Conservation (phyloP, 2,329 filamentous ascomycete species). For the Orbilia brochopaga region DNA sequence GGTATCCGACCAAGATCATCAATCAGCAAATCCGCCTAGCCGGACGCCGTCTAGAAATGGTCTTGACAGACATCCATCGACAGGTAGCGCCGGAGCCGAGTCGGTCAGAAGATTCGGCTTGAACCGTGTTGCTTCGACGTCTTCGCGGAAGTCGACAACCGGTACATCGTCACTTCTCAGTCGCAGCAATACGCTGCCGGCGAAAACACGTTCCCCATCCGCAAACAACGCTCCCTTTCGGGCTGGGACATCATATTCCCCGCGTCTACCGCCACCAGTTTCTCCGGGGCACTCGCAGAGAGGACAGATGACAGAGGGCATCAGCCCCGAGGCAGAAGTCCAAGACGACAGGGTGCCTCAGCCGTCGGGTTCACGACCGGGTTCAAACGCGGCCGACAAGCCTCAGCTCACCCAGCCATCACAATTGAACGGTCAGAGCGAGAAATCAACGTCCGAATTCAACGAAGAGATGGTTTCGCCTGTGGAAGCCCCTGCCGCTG, state of each 20-base stretch:
- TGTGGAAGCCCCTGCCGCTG: conserved; percentile 62
- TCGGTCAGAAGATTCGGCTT: conserved; percentile 80
- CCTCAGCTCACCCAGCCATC: conserved; percentile 55
- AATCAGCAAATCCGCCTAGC: conserved; percentile 62
- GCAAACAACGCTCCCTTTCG: conserved; percentile 72
- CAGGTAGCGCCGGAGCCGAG: conserved; percentile 84
- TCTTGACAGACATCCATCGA: conserved; percentile 79
- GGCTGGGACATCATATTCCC: conserved; percentile 64
- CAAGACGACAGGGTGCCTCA: conserved; percentile 54
- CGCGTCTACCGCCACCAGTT: conserved; percentile 59
- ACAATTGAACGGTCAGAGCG: conserved; percentile 43
- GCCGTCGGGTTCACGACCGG: conserved; percentile 53
- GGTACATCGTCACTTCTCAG: conserved; percentile 68
- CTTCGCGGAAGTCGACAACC: conserved; percentile 73
- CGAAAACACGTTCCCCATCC: conserved; percentile 78
- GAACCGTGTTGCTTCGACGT: conserved; percentile 87
- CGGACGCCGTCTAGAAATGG: conserved; percentile 64
- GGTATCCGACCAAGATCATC: conserved; percentile 57
- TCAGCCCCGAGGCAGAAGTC: conserved; percentile 51
- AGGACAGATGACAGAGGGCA: conserved; percentile 30
- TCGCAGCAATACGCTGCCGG: conserved; percentile 89
- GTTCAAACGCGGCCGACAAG: conserved; percentile 46
- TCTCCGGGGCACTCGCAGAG: conserved; percentile 51
- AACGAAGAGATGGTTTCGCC: conserved; percentile 57
- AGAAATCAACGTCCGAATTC: conserved; percentile 56